These are phyloP conservation scores for Cystofilobasidium bisporidii DNA, from an alignment of 768 basidiomycete genomes.

Conservation along the genomic window DNA sequence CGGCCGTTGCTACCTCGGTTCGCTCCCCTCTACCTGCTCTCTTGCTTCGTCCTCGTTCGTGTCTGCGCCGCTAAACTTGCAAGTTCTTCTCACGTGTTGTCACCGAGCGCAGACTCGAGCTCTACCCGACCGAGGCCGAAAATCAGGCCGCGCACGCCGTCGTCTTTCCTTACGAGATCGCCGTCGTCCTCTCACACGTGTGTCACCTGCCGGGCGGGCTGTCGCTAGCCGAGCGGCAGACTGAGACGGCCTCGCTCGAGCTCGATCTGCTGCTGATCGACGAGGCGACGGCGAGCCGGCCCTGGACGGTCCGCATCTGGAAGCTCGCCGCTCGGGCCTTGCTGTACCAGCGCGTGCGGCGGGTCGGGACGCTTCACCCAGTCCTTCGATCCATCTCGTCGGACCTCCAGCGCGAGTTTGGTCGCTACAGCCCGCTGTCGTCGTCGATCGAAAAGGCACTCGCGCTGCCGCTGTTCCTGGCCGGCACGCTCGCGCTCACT, in stretches of 20 bases:
- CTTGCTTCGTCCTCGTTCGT: background rate
- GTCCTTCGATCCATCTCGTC: background rate
- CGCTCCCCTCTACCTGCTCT: background rate
- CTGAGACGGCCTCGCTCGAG: background rate
- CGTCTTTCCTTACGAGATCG: background rate
- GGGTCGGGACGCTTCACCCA: background rate
- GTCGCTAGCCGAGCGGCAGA: background rate
- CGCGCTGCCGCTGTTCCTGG: background rate
- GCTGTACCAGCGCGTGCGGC: slow-evolving; percentile 2
- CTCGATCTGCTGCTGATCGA: background rate
- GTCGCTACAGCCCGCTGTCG: background rate
- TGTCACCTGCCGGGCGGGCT: background rate
- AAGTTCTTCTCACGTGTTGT: too few relatives aligned
- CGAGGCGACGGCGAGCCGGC: background rate
- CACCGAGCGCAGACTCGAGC: slow-evolving; percentile 4
- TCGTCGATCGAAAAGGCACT: background rate
- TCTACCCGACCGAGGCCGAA: background rate
- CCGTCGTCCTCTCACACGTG: background rate
- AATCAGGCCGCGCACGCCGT: background rate
- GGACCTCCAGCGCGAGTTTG: background rate
- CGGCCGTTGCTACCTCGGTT: background rate
- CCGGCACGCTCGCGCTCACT: background rate
- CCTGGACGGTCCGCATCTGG: background rate
- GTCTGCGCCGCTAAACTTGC: too few relatives aligned
- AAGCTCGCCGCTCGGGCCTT: background rate